Percentiles rank a stretch among this genome's conserved stretches.
These are phyloP conservation scores for Wickerhamiella brachini DNA, from an alignment of 805 yeast species.

Conservation along the genomic window DNA sequence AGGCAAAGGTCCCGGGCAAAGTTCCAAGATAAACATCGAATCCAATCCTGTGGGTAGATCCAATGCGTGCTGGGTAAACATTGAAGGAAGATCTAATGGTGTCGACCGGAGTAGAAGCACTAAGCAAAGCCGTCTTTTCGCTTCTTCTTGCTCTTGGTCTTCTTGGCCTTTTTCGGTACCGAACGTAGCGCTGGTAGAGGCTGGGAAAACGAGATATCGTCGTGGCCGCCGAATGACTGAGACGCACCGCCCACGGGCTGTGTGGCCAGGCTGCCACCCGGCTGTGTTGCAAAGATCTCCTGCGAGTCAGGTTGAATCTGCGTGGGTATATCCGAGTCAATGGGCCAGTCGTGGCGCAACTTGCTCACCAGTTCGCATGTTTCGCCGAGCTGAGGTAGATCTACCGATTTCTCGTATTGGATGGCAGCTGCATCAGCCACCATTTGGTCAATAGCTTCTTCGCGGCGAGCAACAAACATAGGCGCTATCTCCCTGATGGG, in stretches of 20 bases:
- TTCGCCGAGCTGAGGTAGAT: neutral
- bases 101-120: no score
- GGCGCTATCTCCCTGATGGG: constrained; percentile 9
- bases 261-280: neutral
- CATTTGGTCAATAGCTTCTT: constrained; percentile 9
- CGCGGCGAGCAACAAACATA: constrained; percentile 8
- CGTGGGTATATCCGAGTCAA: neutral
- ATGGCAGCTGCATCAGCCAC: constrained; percentile 10
- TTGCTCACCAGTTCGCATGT: neutral
- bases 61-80: no score
- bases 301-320: neutral
- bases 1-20: no score
- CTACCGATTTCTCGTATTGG: neutral
- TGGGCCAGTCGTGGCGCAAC: neutral
- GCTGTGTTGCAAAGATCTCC: neutral
- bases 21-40: no score
- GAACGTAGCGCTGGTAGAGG: constrained; percentile 7
- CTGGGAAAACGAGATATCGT: constrained; percentile 10
- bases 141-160: constrained; percentile 2
- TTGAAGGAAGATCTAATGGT: no score
- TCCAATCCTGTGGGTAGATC: no score
- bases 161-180: neutral
- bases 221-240: neutral
- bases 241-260: neutral
- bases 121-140: constrained; percentile 9